These are phyloP conservation scores for Nemophila menziesii DNA, from an alignment of 257 asterid genomes.

Conservation along the genomic window DNA sequence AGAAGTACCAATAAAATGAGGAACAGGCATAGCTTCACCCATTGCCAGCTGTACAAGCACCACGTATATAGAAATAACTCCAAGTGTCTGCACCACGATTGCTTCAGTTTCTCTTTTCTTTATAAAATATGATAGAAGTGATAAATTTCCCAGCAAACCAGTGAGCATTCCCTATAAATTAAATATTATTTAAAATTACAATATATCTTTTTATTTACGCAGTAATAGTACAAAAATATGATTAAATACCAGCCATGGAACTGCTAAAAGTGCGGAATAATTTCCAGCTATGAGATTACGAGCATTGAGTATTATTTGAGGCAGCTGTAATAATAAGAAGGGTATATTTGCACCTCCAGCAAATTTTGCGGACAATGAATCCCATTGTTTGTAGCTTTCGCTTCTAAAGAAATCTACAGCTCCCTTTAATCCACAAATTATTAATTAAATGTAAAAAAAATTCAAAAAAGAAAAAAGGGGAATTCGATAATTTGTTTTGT, in stretches of 20 bases:
- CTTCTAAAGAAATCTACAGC: slow-evolving; percentile 24
- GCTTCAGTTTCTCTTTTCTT: slow-evolving; percentile 88
- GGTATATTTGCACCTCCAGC: slow-evolving; percentile 93
- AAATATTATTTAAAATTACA: neutral
- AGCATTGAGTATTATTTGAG: slow-evolving; percentile 89
- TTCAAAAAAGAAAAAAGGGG: neutral
- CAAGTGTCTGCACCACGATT: slow-evolving; percentile 71
- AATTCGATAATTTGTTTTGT: neutral
- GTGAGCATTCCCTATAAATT: slow-evolving; percentile 83
- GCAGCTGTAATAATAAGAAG: slow-evolving; percentile 80
- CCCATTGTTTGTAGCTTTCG: slow-evolving; percentile 64
- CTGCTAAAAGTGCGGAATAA: slow-evolving; percentile 67
- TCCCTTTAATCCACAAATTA: slow-evolving; percentile 29
- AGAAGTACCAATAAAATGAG: slow-evolving; percentile 68
- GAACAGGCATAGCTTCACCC: slow-evolving; percentile 95
- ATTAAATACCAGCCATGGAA: slow-evolving; percentile 87
- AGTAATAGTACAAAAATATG: neutral
- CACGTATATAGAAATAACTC: slow-evolving; percentile 64
- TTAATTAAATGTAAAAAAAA: neutral
- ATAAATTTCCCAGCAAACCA: slow-evolving; percentile 90
- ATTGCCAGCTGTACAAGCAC: slow-evolving; percentile 83
- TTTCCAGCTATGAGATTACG: slow-evolving; percentile 78
- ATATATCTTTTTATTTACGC: neutral
- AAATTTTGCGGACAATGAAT: slow-evolving; percentile 75
- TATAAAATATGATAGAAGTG: slow-evolving; percentile 72